Conservation (phyloP, 768 basidiomycete species). For the Megacollybia marginata region DNA sequence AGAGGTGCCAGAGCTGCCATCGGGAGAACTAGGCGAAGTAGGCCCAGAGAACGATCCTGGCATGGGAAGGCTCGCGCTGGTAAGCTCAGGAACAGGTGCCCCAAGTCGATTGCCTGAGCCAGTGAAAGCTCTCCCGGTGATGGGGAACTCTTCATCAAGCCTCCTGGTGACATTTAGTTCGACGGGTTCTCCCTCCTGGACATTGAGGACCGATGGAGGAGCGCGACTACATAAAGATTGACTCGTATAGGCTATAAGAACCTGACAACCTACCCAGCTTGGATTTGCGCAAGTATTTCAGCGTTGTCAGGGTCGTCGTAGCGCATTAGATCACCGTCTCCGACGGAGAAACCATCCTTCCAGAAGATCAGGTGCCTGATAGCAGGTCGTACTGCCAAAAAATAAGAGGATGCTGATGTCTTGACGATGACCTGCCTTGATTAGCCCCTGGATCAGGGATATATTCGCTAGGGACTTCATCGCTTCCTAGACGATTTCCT, state of each 20-base stretch:
- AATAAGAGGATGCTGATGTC: not conserved
- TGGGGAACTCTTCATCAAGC: conserved; percentile 61
- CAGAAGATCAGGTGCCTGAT: conserved; percentile 84
- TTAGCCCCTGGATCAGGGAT: conserved; percentile 63
- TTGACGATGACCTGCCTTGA: not conserved
- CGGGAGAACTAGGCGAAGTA: conserved; percentile 15
- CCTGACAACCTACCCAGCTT: conserved; percentile 54
- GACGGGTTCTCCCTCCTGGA: conserved; percentile 71
- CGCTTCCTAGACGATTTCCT: conserved; percentile 83
- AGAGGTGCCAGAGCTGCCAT: conserved; percentile 19
- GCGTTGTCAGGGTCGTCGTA: conserved; percentile 77
- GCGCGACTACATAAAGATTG: conserved; percentile 40
- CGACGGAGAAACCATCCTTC: conserved; percentile 88
- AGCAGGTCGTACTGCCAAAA: conserved; percentile 41
- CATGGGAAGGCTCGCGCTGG: conserved; percentile 26
- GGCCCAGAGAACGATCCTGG: conserved; percentile 52
- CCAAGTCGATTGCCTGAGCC: conserved; percentile 82
- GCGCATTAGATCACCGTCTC: conserved; percentile 77
- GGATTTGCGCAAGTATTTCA: conserved; percentile 65
- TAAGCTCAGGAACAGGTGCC: conserved; percentile 51
- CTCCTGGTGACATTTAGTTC: conserved; percentile 75
- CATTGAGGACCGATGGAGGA: conserved; percentile 69
- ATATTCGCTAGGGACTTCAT: conserved; percentile 74
- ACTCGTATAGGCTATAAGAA: conserved; percentile 16
- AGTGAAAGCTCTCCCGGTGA: conserved; percentile 51